Conservation (phyloP, 2,329 filamentous ascomycete genomes). For the Fonsecaea nubica region DNA sequence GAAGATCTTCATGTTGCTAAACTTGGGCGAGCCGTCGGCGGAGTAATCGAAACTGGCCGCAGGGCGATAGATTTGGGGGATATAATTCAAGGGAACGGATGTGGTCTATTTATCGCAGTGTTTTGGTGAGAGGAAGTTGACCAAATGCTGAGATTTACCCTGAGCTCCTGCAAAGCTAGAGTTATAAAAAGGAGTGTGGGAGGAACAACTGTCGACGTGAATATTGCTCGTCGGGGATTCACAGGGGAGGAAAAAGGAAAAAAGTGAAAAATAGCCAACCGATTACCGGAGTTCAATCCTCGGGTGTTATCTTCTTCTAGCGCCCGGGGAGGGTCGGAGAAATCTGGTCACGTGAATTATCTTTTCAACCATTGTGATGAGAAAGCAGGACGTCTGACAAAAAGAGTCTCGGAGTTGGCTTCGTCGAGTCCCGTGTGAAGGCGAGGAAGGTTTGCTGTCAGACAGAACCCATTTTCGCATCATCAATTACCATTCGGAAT, state of each 20-base stretch:
- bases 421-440: not conserved
- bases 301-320: constrained; percentile 5
- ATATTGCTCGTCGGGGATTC: constrained; percentile 9
- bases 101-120: not conserved
- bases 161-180: constrained; percentile 3
- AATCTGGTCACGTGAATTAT: not conserved
- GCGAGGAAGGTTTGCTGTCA: not conserved
- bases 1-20: constrained; percentile 83
- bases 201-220: constrained; percentile 3
- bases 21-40: constrained; percentile 32
- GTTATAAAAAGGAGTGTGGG: constrained; percentile 15
- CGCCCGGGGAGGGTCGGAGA: constrained; percentile 12
- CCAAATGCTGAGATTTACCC: not conserved
- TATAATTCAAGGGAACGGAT: not conserved
- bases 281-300: constrained; percentile 7
- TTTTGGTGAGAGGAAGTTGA: constrained; percentile 3
- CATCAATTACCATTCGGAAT: not conserved
- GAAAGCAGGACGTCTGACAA: constrained; percentile 4
- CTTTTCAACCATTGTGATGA: not conserved
- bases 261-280: constrained; percentile 4
- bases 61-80: not conserved
- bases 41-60: constrained; percentile 42
- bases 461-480: not conserved
- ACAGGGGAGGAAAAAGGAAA: constrained; percentile 10
- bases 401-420: not conserved